Percentiles rank a stretch among this genome's conserved stretches.
phyloP scores from a whole-genome alignment of 2,329 filamentous ascomycete genomes.

The Colletotrichum orbiculare region DNA sequence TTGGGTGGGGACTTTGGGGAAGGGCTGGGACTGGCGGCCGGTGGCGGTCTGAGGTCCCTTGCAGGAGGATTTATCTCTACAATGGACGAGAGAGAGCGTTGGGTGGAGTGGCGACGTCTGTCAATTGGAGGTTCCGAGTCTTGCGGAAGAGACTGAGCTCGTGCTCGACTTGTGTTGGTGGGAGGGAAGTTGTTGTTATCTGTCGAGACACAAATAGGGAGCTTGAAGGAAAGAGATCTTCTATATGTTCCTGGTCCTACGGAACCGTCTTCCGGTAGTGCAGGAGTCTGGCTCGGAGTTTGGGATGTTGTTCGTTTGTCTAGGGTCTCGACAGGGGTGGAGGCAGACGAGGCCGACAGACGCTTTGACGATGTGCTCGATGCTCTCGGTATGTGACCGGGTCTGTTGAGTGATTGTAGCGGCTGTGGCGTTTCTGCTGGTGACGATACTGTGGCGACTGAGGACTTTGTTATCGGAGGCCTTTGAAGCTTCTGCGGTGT shows the following conservation, averaged over 20 bases:
- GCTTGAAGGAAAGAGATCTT: constrained; percentile 35
- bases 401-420: constrained; percentile 14
- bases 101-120: constrained; percentile 5
- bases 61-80: constrained; percentile 6
- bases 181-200: constrained; percentile 16
- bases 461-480: constrained; percentile 23
- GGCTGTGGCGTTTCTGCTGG: constrained; percentile 8
- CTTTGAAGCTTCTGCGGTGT: background rate
- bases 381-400: constrained; percentile 16
- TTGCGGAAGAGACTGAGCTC: constrained; percentile 26
- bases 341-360: constrained; percentile 17
- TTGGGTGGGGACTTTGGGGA: constrained; percentile 28
- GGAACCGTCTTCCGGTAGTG: constrained; percentile 18
- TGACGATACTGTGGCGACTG: constrained; percentile 24
- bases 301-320: constrained; percentile 11
- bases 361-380: constrained; percentile 30
- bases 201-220: constrained; percentile 29
- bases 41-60: background rate
- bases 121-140: constrained; percentile 13
- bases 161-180: constrained; percentile 13
- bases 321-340: constrained; percentile 13
- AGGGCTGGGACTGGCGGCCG: background rate
- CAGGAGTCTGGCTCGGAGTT: constrained; percentile 10
- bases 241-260: constrained; percentile 25
- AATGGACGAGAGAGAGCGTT: constrained; percentile 26